These are phyloP conservation scores for Krasilnikovozyma curviuscula DNA, from an alignment of 768 basidiomycete species.

Conservation along the genomic window DNA sequence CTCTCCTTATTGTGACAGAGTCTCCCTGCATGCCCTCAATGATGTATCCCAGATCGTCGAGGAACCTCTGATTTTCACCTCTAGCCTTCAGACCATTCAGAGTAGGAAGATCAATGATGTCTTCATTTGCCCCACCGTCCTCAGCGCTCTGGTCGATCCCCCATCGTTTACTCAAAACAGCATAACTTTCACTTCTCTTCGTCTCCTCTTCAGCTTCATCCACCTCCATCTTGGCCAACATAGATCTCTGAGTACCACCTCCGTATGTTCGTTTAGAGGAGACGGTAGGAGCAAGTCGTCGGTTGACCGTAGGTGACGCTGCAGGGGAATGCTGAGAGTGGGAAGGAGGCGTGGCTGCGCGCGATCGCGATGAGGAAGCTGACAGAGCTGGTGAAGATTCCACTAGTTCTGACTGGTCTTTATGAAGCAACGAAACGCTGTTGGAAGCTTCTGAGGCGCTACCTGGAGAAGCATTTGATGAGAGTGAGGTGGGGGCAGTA, in stretches of 20 bases:
- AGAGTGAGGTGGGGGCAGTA: too few relatives aligned
- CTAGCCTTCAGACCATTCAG: constrained; percentile 5
- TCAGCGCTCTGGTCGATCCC: constrained; percentile 3
- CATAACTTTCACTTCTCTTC: constrained; percentile 8
- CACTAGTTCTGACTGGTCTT: too few relatives aligned
- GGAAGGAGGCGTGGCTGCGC: too few relatives aligned
- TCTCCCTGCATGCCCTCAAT: constrained; percentile 1
- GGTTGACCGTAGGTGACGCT: too few relatives aligned
- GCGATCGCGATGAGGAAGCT: too few relatives aligned
- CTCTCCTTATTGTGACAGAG: constrained; percentile 1
- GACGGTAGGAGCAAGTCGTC: too few relatives aligned
- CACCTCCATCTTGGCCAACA: neutral
- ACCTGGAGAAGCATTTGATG: too few relatives aligned
- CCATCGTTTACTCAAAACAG: constrained; percentile 6
- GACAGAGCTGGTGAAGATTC: too few relatives aligned
- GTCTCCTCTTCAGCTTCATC: neutral
- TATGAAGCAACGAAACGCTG: too few relatives aligned
- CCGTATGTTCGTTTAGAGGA: constrained; percentile 9
- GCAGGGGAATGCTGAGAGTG: too few relatives aligned
- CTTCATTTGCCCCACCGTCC: neutral
- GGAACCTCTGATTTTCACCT: constrained; percentile 10
- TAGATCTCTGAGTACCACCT: constrained; percentile 5
- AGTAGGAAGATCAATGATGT: constrained; percentile 9
- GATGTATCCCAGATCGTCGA: constrained; percentile 12
- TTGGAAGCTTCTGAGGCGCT: too few relatives aligned